Evolutionary conservation across 2,329 filamentous ascomycete species (phyloP).

Genomic region (Teratosphaeria epicoccoides): DNA sequence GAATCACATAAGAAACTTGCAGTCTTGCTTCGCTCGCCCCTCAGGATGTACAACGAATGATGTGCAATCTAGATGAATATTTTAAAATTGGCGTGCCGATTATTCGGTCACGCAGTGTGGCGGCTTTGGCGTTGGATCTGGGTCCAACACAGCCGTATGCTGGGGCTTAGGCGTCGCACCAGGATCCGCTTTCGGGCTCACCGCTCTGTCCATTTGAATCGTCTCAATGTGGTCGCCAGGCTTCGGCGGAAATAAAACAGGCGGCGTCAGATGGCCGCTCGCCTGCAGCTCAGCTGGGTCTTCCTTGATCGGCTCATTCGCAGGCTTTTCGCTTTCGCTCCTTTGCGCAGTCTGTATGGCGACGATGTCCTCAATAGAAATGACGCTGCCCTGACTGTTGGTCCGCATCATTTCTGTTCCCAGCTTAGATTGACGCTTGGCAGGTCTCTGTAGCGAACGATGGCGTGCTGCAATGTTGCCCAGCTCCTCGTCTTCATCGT

Average conservation of each 20-base stretch:
- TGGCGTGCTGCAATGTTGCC: conserved; percentile 52
- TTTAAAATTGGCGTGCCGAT: neutral
- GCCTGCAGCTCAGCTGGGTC: conserved; percentile 28
- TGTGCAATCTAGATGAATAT: conserved; percentile 2
- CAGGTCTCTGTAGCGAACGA: conserved; percentile 44
- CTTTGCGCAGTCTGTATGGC: conserved; percentile 9
- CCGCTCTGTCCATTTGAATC: conserved; percentile 25
- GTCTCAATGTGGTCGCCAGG: conserved; percentile 35
- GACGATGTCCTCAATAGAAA: conserved; percentile 37
- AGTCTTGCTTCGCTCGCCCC: conserved; percentile 2
- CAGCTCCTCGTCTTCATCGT: conserved; percentile 89
- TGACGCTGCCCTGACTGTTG: conserved; percentile 76
- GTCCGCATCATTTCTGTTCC: conserved; percentile 97
- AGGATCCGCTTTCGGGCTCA: conserved; percentile 15
- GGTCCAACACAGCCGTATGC: conserved; percentile 22
- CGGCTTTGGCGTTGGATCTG: conserved; percentile 33
- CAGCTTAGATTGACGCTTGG: conserved; percentile 58
- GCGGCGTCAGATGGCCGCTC: conserved; percentile 36
- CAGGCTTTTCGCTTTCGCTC: conserved; percentile 2
- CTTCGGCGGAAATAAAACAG: conserved; percentile 38
- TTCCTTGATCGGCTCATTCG: conserved; percentile 26
- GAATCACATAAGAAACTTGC: conserved; percentile 7
- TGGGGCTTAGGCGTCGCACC: conserved; percentile 30
- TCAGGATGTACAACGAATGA: conserved; percentile 2
- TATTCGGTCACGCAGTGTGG: conserved; percentile 7